Percentiles rank a stretch among this genome's conserved stretches.
Conservation (phyloP, 2,329 filamentous ascomycete species). For the Byssochlamys sp. region DNA sequence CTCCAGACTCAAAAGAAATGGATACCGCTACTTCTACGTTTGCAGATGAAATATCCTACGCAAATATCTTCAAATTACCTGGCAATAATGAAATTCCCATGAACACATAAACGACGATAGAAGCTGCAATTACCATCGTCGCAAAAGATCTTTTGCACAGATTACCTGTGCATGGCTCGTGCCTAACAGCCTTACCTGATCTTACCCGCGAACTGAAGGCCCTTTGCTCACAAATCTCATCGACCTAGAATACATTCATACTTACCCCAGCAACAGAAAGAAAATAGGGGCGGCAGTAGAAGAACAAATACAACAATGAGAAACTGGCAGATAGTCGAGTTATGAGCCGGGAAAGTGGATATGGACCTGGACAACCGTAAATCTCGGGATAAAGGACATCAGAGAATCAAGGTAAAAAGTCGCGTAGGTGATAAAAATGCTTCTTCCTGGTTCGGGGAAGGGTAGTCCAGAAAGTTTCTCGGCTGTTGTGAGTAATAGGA, state of each 20-base stretch:
- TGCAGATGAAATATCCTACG: neutral
- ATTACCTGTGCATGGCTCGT: slow-evolving; percentile 5
- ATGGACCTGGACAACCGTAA: neutral
- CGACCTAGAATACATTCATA: slow-evolving; percentile 36
- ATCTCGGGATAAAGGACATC: slow-evolving; percentile 4
- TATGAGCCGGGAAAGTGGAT: neutral
- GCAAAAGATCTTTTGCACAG: slow-evolving; percentile 9
- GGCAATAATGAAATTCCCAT: neutral
- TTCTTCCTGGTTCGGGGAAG: neutral
- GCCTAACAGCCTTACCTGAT: slow-evolving; percentile 33
- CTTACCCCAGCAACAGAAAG: slow-evolving; percentile 24
- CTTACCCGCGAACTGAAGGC: slow-evolving; percentile 27
- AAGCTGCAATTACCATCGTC: slow-evolving; percentile 1
- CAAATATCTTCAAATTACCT: slow-evolving; percentile 6
- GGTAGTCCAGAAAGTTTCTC: neutral
- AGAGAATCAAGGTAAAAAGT: neutral
- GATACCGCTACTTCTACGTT: slow-evolving; percentile 1
- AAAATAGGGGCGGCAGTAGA: slow-evolving; percentile 12
- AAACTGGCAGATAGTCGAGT: neutral
- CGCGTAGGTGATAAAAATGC: neutral
- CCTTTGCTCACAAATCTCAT: slow-evolving; percentile 10
- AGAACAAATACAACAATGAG: slow-evolving; percentile 15
- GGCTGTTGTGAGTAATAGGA: slow-evolving; percentile 8
- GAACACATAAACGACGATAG: slow-evolving; percentile 2
- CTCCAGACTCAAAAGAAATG: slow-evolving; percentile 1